phyloP scores from a whole-genome alignment of 805 yeast genomes.

The Yarrowia deformans region DNA sequence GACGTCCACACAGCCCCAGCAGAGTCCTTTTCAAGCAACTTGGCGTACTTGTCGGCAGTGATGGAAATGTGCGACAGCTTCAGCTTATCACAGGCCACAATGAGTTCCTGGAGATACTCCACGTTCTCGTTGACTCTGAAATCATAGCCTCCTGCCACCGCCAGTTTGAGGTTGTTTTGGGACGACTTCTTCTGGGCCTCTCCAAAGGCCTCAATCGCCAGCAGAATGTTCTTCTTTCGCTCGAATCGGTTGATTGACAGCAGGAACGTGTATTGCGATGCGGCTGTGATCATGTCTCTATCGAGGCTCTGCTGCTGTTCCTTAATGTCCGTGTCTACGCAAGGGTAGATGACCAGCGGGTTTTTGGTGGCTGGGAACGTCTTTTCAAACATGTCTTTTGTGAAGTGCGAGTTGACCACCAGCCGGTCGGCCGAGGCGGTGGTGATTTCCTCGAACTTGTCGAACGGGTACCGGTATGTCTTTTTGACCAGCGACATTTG shows the following conservation, averaged over 20 bases:
- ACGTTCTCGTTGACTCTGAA: conserved; percentile 75
- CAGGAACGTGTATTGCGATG: conserved; percentile 53
- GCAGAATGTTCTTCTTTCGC: conserved; percentile 76
- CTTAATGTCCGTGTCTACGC: conserved; percentile 61
- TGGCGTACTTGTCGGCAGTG: conserved; percentile 3
- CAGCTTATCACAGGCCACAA: conserved; percentile 46
- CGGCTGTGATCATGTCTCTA: conserved; percentile 30
- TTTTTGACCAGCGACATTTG: conserved; percentile 63
- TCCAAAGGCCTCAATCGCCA: conserved; percentile 77
- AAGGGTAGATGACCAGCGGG: conserved; percentile 74
- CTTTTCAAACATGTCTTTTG: conserved; percentile 68
- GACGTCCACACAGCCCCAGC: conserved; percentile 18
- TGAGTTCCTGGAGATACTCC: conserved; percentile 68
- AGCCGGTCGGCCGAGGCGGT: conserved; percentile 77
- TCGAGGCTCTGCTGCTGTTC: conserved; percentile 39
- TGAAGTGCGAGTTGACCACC: conserved; percentile 88
- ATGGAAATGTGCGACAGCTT: neutral
- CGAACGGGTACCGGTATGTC: conserved; percentile 82
- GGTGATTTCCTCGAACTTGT: conserved; percentile 79
- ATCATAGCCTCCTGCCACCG: conserved; percentile 94
- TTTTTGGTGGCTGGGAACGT: conserved; percentile 59
- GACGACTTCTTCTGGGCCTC: conserved; percentile 50
- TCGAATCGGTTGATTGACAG: conserved; percentile 90
- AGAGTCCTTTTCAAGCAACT: conserved; percentile 8
- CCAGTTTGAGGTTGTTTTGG: conserved; percentile 55